These are phyloP conservation scores for Lentinus tigrinus DNA, from an alignment of 768 basidiomycete genomes.

Conservation along the genomic window DNA sequence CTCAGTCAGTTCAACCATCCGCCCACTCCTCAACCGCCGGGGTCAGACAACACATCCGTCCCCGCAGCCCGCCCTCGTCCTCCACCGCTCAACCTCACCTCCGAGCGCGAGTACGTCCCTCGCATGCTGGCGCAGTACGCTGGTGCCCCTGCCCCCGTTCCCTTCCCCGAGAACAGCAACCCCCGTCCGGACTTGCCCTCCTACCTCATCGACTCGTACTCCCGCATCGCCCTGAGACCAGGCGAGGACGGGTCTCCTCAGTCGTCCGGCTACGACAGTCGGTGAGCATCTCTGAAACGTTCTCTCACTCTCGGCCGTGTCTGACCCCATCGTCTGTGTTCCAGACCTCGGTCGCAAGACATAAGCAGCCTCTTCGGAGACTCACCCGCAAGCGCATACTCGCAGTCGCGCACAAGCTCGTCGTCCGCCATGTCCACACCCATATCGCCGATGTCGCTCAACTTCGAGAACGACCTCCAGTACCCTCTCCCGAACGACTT, in stretches of 20 bases:
- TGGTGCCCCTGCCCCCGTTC: background rate
- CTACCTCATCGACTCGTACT: slow-evolving; percentile 18
- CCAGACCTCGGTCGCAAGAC: background rate
- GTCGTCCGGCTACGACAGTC: too few species aligned
- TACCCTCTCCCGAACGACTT: background rate
- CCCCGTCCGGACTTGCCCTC: background rate
- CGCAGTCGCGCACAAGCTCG: slow-evolving; percentile 16
- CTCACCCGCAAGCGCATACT: slow-evolving; percentile 9
- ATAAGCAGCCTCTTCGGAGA: background rate
- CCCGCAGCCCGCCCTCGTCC: slow-evolving; percentile 10
- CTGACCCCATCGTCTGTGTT: too few species aligned
- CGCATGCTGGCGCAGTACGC: background rate
- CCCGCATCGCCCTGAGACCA: slow-evolving; percentile 5
- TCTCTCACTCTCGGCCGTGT: background rate
- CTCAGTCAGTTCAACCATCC: background rate
- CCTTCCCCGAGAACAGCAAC: too few species aligned
- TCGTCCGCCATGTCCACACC: slow-evolving; percentile 19
- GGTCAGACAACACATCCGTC: too few species aligned
- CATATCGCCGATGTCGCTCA: slow-evolving; percentile 16
- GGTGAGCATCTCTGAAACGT: background rate
- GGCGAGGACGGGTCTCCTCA: background rate
- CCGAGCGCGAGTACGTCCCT: slow-evolving; percentile 1
- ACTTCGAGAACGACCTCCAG: background rate
- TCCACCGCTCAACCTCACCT: slow-evolving; percentile 14
- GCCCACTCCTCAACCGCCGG: background rate